Conservation (phyloP, 2,329 filamentous ascomycete species). For the Aspergillus ibericus region DNA sequence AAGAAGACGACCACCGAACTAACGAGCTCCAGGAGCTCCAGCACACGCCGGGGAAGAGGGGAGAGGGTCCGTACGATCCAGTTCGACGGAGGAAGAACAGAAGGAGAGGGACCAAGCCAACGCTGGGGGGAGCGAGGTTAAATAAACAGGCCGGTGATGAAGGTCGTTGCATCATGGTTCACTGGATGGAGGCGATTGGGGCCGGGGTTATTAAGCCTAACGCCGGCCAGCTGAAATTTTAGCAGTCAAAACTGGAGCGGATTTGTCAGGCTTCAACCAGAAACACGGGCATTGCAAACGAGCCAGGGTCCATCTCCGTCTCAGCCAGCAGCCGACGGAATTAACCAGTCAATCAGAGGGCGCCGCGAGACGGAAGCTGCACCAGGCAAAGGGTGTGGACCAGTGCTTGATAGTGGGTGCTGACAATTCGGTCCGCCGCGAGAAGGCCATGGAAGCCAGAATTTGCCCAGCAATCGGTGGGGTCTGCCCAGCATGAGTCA, state of each 20-base stretch:
- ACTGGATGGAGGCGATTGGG: neutral
- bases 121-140: neutral
- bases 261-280: neutral
- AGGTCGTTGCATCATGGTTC: slow-evolving; percentile 14
- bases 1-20: neutral
- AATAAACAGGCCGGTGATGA: no score
- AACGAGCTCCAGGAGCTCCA: neutral
- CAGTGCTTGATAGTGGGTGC: neutral
- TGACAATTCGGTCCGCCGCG: neutral
- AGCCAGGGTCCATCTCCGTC: slow-evolving; percentile 6
- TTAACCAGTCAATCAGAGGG: slow-evolving; percentile 14
- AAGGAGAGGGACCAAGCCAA: neutral
- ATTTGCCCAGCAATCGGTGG: neutral
- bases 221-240: neutral
- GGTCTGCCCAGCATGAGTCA: neutral
- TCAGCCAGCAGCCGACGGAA: slow-evolving; percentile 6
- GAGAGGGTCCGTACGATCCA: slow-evolving; percentile 1
- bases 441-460: neutral
- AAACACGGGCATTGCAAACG: neutral
- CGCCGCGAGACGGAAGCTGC: neutral
- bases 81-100: neutral
- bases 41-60: neutral
- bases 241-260: neutral
- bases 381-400: slow-evolving; percentile 6
- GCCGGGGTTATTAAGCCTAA: neutral